A percentile compares a stretch with the other conserved stretches of the same genome.
phyloP scores from a whole-genome alignment of 805 yeast genomes.

The Candida arabinofermentans region DNA sequence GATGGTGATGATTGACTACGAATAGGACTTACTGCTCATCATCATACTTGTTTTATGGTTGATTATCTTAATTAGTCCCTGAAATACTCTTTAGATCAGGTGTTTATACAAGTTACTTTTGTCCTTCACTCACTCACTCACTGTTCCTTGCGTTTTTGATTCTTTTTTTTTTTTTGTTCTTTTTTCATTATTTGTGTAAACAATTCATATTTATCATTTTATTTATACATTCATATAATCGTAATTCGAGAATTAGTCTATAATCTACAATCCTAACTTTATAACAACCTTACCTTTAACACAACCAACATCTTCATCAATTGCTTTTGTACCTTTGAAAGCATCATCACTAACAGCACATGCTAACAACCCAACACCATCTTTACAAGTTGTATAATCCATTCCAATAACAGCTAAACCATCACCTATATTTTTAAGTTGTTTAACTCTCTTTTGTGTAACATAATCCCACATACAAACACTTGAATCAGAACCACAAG shows the following conservation, averaged over 20 bases:
- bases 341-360: conserved; percentile 42
- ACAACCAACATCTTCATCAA: neutral
- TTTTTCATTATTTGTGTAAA: conserved; percentile 4
- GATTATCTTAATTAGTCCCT: no score
- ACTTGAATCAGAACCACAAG: conserved; percentile 29
- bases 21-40: no score
- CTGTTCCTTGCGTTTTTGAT: neutral
- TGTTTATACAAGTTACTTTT: no score
- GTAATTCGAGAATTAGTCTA: no score
- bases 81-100: no score
- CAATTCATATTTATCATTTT: neutral
- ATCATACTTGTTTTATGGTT: no score
- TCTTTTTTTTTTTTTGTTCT: neutral
- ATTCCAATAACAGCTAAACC: conserved; percentile 13
- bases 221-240: no score
- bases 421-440: conserved; percentile 18
- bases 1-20: no score
- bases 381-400: conserved; percentile 10
- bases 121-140: neutral
- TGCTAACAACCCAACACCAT: conserved; percentile 23
- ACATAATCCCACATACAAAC: conserved; percentile 31
- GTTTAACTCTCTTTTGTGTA: conserved; percentile 26
- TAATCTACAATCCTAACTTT: conserved; percentile 1
- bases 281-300: neutral
- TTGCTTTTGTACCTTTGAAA: conserved; percentile 22